Evolutionary conservation across 768 basidiomycete genomes (phyloP), one percentile per base, ranked within the genome.

Genomic region (Filobasidium wieringae): DNA sequence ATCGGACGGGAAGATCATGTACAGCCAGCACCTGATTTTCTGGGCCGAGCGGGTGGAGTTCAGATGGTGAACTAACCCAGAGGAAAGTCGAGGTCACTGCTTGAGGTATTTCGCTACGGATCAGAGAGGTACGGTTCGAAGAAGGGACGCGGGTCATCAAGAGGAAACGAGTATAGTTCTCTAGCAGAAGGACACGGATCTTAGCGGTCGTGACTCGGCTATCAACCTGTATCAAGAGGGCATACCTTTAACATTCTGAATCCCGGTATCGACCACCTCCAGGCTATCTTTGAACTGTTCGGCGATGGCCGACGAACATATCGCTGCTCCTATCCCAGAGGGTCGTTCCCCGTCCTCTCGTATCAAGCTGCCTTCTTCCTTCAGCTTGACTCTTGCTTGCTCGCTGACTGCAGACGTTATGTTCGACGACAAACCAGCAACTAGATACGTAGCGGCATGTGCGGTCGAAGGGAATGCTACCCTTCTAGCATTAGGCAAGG

Each of bases 81-180:
- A 57, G 47, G 51, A 57, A 33, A 36, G 56, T 57, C 29, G 32
- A 47, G 9, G 2, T 29, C 31, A 15, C 56, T 36, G 12, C 33
- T 40, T 40, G 30, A 30, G 56, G 2, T 39, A 19, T 52, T 41
- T 51, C 45, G 57, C 29, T 51, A 51, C 30, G 19, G 24, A 19
- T n/a, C 8, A 31, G 33, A 27, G 8, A 12, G 24, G 43, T 6
- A 22, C 4, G n/a, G 31, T 6, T 27, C 17, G 22, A 17, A n/a
- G 33, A 27, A n/a, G 29, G 7, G 15, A 15, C 1, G 37, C 52
- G 15, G 58, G 64, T 47, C 9, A 68, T 55, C 15, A 72, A 57
- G 30, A 72, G n/a, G 59, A 72, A 72, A 7, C 71, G 61, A 12
- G 71, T 72, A 53, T 55, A 68, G 40, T 72, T 72, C 49, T 65